phyloP scores from a whole-genome alignment of 2,329 filamentous ascomycete genomes.

The Sphaerulina vaccinii region DNA sequence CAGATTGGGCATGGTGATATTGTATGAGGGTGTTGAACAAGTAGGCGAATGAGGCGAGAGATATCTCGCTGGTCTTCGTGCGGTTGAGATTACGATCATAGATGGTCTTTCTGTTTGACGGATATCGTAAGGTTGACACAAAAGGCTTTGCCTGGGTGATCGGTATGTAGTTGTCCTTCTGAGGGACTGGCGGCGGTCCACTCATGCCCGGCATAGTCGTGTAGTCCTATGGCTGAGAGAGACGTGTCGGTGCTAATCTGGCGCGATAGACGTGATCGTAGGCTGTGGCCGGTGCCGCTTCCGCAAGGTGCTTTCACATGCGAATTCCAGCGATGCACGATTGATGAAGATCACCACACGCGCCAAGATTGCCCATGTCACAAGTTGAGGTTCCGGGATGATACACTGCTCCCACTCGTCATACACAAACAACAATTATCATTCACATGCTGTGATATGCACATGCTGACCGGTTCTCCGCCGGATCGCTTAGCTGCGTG shows the following conservation, averaged over 20 bases:
- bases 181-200: slow-evolving; percentile 17
- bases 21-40: slow-evolving; percentile 95
- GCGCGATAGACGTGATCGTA: no score
- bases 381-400: no score
- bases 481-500: neutral
- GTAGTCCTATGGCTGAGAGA: no score
- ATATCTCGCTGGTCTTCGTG: slow-evolving; percentile 81
- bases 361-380: no score
- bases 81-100: slow-evolving; percentile 95
- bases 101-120: slow-evolving; percentile 93
- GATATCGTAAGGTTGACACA: slow-evolving; percentile 70
- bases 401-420: no score
- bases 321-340: no score
- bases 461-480: neutral
- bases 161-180: slow-evolving; percentile 25
- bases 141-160: slow-evolving; percentile 37
- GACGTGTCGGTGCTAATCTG: no score
- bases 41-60: slow-evolving; percentile 91
- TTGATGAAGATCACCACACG: no score
- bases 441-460: slow-evolving; percentile 1
- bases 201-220: slow-evolving; percentile 24
- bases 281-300: neutral
- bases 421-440: no score
- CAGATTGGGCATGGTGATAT: slow-evolving; percentile 87
- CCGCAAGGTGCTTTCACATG: slow-evolving; percentile 4